Evolutionary conservation across 768 basidiomycete genomes (phyloP).

Genomic region (Tylopilus sp.): DNA sequence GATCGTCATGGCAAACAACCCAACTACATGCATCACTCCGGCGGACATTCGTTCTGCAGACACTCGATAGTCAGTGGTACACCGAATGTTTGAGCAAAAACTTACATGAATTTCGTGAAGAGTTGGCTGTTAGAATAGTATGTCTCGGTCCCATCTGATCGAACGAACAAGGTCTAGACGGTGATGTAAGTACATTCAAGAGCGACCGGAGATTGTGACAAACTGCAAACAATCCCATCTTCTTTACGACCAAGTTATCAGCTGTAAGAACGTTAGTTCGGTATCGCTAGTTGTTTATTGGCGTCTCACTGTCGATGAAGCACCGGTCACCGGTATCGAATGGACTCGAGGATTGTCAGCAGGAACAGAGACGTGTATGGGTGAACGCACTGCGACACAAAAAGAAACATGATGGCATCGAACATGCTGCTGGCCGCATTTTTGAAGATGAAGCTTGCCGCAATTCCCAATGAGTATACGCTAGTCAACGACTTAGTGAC

Average conservation of each 20-base stretch:
- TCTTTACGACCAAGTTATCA: conserved; percentile 73
- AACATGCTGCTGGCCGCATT: conserved; percentile 67
- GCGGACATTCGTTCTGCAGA: conserved; percentile 60
- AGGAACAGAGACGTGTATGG: background rate
- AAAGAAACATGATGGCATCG: conserved; percentile 78
- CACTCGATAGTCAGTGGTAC: background rate
- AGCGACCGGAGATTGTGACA: conserved; percentile 10
- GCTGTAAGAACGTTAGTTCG: conserved; percentile 33
- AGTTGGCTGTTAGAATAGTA: conserved; percentile 82
- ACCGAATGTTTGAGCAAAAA: conserved; percentile 1
- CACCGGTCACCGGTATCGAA: conserved; percentile 83
- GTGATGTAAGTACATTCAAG: background rate
- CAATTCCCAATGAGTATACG: conserved; percentile 69
- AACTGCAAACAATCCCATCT: conserved; percentile 75
- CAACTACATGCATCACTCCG: conserved; percentile 55
- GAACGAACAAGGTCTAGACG: conserved; percentile 60
- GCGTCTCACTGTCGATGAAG: conserved; percentile 56
- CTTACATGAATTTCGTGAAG: conserved; percentile 71
- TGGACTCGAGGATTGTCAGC: conserved; percentile 42
- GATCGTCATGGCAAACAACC: background rate
- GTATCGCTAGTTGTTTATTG: background rate
- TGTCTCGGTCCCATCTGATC: conserved; percentile 71
- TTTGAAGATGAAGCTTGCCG: conserved; percentile 80
- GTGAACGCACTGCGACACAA: conserved; percentile 72
- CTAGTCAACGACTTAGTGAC: conserved; percentile 65